These are phyloP conservation scores for Blastobotrys malaysiensis DNA, from an alignment of 1,139 yeast species.

Conservation along the genomic window DNA sequence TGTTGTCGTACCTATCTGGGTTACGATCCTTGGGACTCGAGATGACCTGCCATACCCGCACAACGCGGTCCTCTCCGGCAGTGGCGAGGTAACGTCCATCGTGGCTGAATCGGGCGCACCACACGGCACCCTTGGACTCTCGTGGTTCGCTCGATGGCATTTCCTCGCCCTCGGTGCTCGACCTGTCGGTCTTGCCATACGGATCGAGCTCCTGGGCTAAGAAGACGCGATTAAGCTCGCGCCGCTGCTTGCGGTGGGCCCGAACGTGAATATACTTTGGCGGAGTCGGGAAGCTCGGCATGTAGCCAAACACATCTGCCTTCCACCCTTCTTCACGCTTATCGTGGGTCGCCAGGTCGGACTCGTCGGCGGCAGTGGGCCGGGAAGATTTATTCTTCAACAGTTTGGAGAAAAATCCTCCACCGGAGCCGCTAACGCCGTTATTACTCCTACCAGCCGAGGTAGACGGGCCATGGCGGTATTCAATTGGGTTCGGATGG, in stretches of 20 bases:
- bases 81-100: conserved; percentile 83
- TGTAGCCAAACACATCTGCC: conserved; percentile 32
- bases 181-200: conserved; percentile 3
- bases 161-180: not conserved
- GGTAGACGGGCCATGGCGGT: no score
- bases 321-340: conserved; percentile 33
- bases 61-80: conserved; percentile 68
- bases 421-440: no score
- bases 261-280: conserved; percentile 37
- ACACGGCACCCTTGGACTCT: conserved; percentile 43
- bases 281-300: conserved; percentile 28
- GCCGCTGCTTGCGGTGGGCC: conserved; percentile 30
- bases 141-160: not conserved
- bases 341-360: conserved; percentile 15
- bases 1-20: conserved; percentile 1
- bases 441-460: no score
- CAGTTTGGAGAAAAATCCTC: conserved; percentile 20
- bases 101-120: conserved; percentile 65
- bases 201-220: conserved; percentile 67
- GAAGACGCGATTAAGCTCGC: conserved; percentile 52
- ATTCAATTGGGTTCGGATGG: not conserved
- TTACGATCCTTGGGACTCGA: conserved; percentile 33
- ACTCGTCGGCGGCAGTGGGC: conserved; percentile 26
- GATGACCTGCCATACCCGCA: conserved; percentile 76
- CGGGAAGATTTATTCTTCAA: conserved; percentile 19